These are phyloP conservation scores for Udeniomyces megalosporus DNA, from an alignment of 768 basidiomycete species.

Conservation along the genomic window DNA sequence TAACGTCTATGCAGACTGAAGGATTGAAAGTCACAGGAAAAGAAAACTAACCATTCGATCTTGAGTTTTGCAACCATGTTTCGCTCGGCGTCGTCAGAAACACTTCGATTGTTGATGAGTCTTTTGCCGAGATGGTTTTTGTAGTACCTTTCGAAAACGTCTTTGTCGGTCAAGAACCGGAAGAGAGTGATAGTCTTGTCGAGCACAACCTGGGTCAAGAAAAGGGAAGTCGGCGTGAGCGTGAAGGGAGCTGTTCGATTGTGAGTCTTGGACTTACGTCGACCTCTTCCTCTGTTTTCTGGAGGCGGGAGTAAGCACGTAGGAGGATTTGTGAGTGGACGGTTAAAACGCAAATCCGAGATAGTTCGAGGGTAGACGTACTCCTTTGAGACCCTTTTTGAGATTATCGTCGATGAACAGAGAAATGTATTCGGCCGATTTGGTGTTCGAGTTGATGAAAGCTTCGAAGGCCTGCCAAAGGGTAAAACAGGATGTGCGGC, in stretches of 20 bases:
- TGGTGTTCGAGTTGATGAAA: conserved; percentile 75
- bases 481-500: not conserved
- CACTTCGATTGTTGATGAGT: conserved; percentile 64
- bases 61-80: conserved; percentile 96
- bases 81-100: conserved; percentile 93
- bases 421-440: conserved; percentile 85
- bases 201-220: conserved; percentile 36
- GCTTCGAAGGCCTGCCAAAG: conserved; percentile 66
- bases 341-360: too few relatives aligned
- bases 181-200: conserved; percentile 96
- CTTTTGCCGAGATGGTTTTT: conserved; percentile 90
- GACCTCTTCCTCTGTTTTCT: conserved; percentile 93
- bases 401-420: conserved; percentile 93
- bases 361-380: too few relatives aligned
- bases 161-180: conserved; percentile 85
- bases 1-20: not conserved
- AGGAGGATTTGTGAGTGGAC: not conserved
- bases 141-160: conserved; percentile 95
- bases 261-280: conserved; percentile 42
- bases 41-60: not conserved
- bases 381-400: conserved; percentile 84
- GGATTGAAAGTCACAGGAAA: too few relatives aligned
- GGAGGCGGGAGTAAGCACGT: not conserved
- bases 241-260: too few relatives aligned
- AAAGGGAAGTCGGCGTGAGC: not conserved